These are phyloP conservation scores for Kwoniella newhampshirensis DNA, from an alignment of 768 basidiomycete genomes.

Conservation along the genomic window DNA sequence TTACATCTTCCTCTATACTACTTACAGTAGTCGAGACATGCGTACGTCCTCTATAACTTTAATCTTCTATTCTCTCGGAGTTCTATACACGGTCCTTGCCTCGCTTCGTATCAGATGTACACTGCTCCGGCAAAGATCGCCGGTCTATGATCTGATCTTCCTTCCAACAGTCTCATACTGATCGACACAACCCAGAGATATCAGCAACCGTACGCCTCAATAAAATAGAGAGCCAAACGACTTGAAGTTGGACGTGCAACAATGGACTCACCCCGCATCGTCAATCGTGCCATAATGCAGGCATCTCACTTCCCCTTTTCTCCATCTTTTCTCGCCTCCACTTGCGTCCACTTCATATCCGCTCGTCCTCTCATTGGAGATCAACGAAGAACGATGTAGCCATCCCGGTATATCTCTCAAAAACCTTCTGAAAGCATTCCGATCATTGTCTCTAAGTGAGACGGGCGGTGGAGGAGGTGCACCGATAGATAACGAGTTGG, in stretches of 20 bases:
- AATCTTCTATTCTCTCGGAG: too few relatives aligned
- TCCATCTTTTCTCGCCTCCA: slow-evolving; percentile 14
- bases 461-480: background rate
- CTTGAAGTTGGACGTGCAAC: too few relatives aligned
- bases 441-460: slow-evolving; percentile 15
- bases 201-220: slow-evolving; percentile 13
- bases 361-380: background rate
- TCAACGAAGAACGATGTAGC: slow-evolving; percentile 25
- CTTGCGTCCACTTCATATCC: background rate
- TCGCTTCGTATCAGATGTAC: slow-evolving; percentile 36
- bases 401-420: slow-evolving; percentile 39
- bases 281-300: slow-evolving; percentile 53
- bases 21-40: too few relatives aligned
- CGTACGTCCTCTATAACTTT: too few relatives aligned
- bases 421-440: slow-evolving; percentile 34
- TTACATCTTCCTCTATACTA: too few relatives aligned
- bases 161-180: slow-evolving; percentile 50
- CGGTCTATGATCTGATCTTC: slow-evolving; percentile 52
- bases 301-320: slow-evolving; percentile 51
- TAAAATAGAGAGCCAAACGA: too few relatives aligned
- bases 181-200: background rate
- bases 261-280: slow-evolving; percentile 48
- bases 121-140: slow-evolving; percentile 51
- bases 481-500: background rate
- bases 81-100: too few relatives aligned